These are phyloP conservation scores for Aspergillus leporis DNA, from an alignment of 495 filamentous ascomycete species.

Conservation along the genomic window DNA sequence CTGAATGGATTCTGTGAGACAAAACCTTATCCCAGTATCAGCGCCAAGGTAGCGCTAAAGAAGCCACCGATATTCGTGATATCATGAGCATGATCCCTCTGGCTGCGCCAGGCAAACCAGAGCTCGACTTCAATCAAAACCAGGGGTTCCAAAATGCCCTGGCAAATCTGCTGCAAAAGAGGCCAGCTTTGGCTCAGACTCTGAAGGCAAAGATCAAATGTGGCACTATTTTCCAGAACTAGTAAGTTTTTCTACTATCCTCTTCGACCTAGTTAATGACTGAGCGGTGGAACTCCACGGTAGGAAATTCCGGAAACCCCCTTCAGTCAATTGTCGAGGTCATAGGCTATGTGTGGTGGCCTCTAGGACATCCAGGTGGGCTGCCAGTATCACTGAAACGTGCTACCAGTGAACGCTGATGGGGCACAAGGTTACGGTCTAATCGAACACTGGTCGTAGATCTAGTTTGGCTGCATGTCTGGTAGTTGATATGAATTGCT, in stretches of 20 bases:
- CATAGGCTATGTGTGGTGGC: no score
- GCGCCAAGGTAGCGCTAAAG: no score
- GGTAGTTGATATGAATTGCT: conserved; percentile 3
- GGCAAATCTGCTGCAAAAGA: conserved; percentile 16
- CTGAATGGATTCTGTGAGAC: no score
- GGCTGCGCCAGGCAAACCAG: neutral
- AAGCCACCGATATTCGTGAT: conserved; percentile 9
- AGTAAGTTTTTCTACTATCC: conserved; percentile 1
- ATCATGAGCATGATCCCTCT: conserved; percentile 5
- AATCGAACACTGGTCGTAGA: neutral
- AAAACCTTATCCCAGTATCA: no score
- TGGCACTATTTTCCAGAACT: conserved; percentile 9
- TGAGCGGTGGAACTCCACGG: no score
- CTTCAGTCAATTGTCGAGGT: no score
- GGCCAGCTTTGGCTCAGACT: conserved; percentile 11
- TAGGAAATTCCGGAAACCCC: no score
- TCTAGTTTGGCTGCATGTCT: conserved; percentile 3
- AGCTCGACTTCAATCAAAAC: conserved; percentile 16
- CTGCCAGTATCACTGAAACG: no score
- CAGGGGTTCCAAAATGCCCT: conserved; percentile 7
- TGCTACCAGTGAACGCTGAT: no score
- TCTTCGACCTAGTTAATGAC: no score
- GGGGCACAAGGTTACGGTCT: no score
- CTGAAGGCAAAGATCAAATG: conserved; percentile 17
- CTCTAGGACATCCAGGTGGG: no score